Percentiles rank a stretch among this genome's conserved stretches.
Conservation (phyloP, 2,329 filamentous ascomycete species). For the Pestalotiopsis sp. region DNA sequence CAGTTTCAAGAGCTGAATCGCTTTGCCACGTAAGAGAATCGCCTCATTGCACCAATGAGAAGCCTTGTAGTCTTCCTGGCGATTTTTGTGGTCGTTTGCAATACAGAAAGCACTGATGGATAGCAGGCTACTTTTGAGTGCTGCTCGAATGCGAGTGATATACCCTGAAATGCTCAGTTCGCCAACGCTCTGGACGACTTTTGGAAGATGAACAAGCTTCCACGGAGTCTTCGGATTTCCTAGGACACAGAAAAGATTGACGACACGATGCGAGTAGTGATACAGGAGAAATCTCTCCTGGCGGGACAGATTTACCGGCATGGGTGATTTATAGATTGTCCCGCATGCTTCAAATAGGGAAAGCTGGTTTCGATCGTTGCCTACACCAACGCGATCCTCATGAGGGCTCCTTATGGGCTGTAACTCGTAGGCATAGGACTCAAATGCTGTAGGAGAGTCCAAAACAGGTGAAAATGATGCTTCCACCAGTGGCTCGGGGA, state of each 20-base stretch:
- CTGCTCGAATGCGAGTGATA: slow-evolving; percentile 24
- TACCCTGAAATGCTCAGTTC: slow-evolving; percentile 24
- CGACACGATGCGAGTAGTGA: slow-evolving; percentile 26
- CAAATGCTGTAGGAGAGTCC: background rate
- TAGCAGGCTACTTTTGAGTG: slow-evolving; percentile 24
- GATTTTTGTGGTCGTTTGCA: slow-evolving; percentile 22
- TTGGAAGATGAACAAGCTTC: slow-evolving; percentile 29
- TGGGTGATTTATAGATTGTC: background rate
- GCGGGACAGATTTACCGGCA: background rate
- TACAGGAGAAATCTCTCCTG: slow-evolving; percentile 27
- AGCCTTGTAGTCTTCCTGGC: background rate
- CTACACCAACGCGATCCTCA: background rate
- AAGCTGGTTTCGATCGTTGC: background rate
- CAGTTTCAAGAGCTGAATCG: slow-evolving; percentile 24
- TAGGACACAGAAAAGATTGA: slow-evolving; percentile 29
- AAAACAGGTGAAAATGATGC: background rate
- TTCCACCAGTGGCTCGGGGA: no score
- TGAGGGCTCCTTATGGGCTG: background rate
- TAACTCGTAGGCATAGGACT: background rate
- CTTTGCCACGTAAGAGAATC: slow-evolving; percentile 18
- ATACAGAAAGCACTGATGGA: slow-evolving; percentile 30
- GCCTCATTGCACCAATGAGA: slow-evolving; percentile 20
- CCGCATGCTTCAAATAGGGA: background rate
- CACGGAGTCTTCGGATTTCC: slow-evolving; percentile 29
- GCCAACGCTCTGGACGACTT: slow-evolving; percentile 25